These are phyloP conservation scores for Daldinia loculata DNA, from an alignment of 495 filamentous ascomycete genomes.

Conservation along the genomic window DNA sequence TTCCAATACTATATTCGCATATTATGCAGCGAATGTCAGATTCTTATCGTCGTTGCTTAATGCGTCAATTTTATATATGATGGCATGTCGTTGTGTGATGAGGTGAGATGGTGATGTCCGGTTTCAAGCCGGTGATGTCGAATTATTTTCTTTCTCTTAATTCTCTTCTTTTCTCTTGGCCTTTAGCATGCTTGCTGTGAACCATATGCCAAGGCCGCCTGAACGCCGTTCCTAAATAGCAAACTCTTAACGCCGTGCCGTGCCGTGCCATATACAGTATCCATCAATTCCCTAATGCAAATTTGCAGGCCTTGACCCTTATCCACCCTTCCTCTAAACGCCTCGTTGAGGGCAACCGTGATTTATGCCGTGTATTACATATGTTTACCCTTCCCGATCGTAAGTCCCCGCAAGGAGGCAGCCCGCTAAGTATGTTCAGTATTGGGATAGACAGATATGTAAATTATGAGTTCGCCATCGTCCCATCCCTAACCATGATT, in stretches of 20 bases:
- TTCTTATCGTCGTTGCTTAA: background rate
- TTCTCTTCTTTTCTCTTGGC: conserved; percentile 15
- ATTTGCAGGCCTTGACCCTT: conserved; percentile 9
- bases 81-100: conserved; percentile 10
- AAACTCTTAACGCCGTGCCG: conserved; percentile 30
- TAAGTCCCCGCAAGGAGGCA: background rate
- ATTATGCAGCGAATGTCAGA: conserved; percentile 17
- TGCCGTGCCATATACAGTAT: conserved; percentile 23
- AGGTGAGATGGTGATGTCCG: conserved; percentile 24
- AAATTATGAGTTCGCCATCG: background rate
- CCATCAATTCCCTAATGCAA: conserved; percentile 7
- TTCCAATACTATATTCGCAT: conserved; percentile 9
- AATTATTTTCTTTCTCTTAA: conserved; percentile 7
- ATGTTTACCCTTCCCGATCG: background rate
- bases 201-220: conserved; percentile 2
- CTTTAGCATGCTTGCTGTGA: background rate
- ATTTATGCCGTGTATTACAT: conserved; percentile 2
- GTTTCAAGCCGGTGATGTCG: background rate
- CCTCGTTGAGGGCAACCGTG: background rate
- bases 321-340: background rate
- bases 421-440: background rate
- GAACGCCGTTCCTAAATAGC: conserved; percentile 29
- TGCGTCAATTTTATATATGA: background rate
- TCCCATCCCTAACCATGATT: background rate
- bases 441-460: background rate